phyloP scores from a whole-genome alignment of 73 alveolate genomes.

The Paramecium bursaria region DNA sequence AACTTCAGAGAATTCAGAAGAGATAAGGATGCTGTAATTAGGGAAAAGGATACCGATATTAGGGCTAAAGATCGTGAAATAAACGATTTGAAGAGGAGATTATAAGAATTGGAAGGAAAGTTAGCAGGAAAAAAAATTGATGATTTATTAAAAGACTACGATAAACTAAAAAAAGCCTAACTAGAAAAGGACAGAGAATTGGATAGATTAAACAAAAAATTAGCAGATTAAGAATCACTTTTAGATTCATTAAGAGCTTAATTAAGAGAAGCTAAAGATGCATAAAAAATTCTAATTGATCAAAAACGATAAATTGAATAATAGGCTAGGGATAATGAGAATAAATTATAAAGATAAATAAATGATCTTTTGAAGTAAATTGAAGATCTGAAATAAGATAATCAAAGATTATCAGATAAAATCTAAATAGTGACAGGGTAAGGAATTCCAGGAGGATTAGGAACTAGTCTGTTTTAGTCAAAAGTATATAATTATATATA shows the following conservation, averaged over 20 bases:
- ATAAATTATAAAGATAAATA: not conserved
- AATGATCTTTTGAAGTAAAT: constrained; percentile 2
- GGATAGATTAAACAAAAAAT: constrained; percentile 27
- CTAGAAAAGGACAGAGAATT: constrained; percentile 36
- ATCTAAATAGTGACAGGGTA: too few relatives aligned
- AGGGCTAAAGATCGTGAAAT: constrained; percentile 39
- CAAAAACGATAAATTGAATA: not conserved
- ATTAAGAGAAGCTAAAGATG: constrained; percentile 25
- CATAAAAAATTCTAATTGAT: not conserved
- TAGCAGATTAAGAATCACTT: constrained; percentile 19
- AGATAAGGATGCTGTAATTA: constrained; percentile 14
- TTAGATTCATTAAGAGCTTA: constrained; percentile 7
- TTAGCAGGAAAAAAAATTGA: constrained; percentile 43
- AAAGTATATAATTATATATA: too few relatives aligned
- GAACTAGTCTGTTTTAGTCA: too few relatives aligned
- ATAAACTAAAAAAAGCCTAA: not conserved
- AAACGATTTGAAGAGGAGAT: constrained; percentile 23
- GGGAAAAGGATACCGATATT: constrained; percentile 46
- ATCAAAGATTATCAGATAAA: constrained; percentile 38
- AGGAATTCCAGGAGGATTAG: too few relatives aligned
- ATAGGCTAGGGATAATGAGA: constrained; percentile 33
- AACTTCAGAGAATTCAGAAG: constrained; percentile 3
- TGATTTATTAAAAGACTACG: constrained; percentile 25
- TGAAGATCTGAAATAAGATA: constrained; percentile 17
- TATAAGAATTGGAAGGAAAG: constrained; percentile 28